Percentiles rank a stretch among this genome's conserved stretches.
phyloP scores from a whole-genome alignment of 108 stramenopile species.

The Chaetoceros tenuissimus region DNA sequence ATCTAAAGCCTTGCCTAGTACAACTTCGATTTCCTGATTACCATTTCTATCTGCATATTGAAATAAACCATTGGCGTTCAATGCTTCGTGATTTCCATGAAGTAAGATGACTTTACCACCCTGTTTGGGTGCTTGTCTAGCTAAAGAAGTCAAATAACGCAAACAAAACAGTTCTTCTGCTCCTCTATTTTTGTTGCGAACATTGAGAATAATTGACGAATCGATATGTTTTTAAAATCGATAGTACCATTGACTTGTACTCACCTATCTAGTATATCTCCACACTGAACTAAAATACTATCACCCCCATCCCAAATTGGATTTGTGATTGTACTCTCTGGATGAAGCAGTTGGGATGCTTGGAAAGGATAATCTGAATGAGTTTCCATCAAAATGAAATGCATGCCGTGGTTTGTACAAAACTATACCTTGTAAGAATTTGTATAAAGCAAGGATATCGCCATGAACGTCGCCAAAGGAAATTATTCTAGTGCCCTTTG shows the following conservation, averaged over 20 bases:
- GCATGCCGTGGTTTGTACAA: no score
- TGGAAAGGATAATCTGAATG: no score
- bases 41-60: conserved; percentile 47
- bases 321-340: conserved; percentile 1
- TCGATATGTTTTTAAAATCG: no score
- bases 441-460: conserved; percentile 38
- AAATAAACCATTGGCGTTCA: conserved; percentile 67
- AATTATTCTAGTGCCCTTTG: conserved; percentile 42
- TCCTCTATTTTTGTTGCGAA: no score
- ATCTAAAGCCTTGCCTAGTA: conserved; percentile 12
- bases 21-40: conserved; percentile 48
- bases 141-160: conserved; percentile 35
- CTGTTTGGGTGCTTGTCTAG: conserved; percentile 35
- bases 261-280: conserved; percentile 72
- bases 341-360: conserved; percentile 25
- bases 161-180: conserved; percentile 57
- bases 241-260: no score
- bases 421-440: no score
- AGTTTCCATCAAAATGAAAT: no score
- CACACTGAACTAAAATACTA: conserved; percentile 65
- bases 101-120: conserved; percentile 48
- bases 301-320: conserved; percentile 47
- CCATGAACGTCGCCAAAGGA: conserved; percentile 78
- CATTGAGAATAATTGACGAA: no score
- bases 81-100: conserved; percentile 70